Base-by-base conservation (phyloP, 176 grass and related monocot genomes). In the Musa troglodytarum region DNA sequence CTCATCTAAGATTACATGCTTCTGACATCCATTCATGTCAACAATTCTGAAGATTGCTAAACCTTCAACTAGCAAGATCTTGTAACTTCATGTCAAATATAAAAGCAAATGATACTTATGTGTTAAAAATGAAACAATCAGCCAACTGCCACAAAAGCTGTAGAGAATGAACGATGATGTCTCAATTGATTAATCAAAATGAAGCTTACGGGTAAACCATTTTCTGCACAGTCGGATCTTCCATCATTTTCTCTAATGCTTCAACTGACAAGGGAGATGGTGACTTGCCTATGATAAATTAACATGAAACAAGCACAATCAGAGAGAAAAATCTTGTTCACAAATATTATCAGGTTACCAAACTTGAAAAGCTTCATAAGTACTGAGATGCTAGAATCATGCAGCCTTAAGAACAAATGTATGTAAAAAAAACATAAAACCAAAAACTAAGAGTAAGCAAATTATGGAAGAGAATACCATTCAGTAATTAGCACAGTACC, bases 211-310 rank as follows among this genome's bases (percentile, higher is more conserved):
- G 95, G 81, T 82, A 99, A 86, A 99, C 88, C 95, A 99, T 94
- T 76, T 99, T 87, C 85, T 94, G 95, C 73, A 99, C 86, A 25
- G 86, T 68, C 72, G 95, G 95, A 84, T 99, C 95, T 87, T 99
- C 95, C 95, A 99, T 92, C 95, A 99, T 99, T 87, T 94, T 99
- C 69, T 99, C 91, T 49, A 99, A 82, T 86, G 90, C 85, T 13
- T 99, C 95, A 74, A 99, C 63, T 14, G 95, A 94, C 51, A 99
- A 74, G 80, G 81, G 81, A 79, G 90, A 80, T 73, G 83, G 83
- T 8, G 85, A 75, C 15, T 77, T 65, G 82, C 80, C 86, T 98
- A 79, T 62, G 77, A 22, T 56, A 10, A 70, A 50, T 51, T 70
- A 10, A 50, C 6, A 20, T 51, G 68, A 52, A 43, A 34, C 11